These are phyloP conservation scores for Sporothrix dimorphospora DNA, from an alignment of 2,329 filamentous ascomycete species.

Conservation along the genomic window DNA sequence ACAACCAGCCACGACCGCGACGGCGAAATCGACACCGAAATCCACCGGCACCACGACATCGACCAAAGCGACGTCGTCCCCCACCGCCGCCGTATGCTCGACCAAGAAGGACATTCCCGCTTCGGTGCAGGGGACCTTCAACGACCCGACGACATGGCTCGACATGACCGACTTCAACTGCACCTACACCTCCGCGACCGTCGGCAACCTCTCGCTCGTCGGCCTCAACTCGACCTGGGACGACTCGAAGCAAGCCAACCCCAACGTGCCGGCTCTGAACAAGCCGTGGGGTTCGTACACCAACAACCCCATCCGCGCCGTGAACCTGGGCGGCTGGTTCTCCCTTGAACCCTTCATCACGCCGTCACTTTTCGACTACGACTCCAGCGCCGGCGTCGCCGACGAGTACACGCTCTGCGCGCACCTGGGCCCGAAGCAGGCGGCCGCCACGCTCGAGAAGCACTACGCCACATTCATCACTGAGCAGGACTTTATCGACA, in stretches of 20 bases:
- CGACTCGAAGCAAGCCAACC: slow-evolving; percentile 77
- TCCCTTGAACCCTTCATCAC: slow-evolving; percentile 94
- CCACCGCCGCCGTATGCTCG: slow-evolving; percentile 8
- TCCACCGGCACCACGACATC: not conserved
- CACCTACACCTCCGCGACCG: slow-evolving; percentile 83
- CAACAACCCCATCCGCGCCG: slow-evolving; percentile 78
- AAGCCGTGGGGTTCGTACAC: slow-evolving; percentile 77
- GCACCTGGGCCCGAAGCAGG: slow-evolving; percentile 68
- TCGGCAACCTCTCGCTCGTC: slow-evolving; percentile 89
- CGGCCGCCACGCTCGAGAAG: slow-evolving; percentile 71
- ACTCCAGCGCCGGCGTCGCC: slow-evolving; percentile 66
- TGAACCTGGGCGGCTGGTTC: slow-evolving; percentile 94
- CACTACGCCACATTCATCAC: slow-evolving; percentile 91
- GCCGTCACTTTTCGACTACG: slow-evolving; percentile 78
- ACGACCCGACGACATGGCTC: slow-evolving; percentile 61
- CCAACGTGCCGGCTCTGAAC: slow-evolving; percentile 76
- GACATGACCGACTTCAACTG: slow-evolving; percentile 90
- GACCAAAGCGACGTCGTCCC: not conserved
- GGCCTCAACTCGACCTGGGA: slow-evolving; percentile 85
- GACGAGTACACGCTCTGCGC: slow-evolving; percentile 84
- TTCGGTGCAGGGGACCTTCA: slow-evolving; percentile 16
- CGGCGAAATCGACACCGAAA: not conserved
- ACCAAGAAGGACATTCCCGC: slow-evolving; percentile 17
- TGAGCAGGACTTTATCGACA: slow-evolving; percentile 81
- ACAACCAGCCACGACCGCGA: not conserved